A percentile compares a stretch with the other conserved stretches of the same genome.
Conservation (phyloP, 2,329 filamentous ascomycete species). For the Talaromyces sp. region DNA sequence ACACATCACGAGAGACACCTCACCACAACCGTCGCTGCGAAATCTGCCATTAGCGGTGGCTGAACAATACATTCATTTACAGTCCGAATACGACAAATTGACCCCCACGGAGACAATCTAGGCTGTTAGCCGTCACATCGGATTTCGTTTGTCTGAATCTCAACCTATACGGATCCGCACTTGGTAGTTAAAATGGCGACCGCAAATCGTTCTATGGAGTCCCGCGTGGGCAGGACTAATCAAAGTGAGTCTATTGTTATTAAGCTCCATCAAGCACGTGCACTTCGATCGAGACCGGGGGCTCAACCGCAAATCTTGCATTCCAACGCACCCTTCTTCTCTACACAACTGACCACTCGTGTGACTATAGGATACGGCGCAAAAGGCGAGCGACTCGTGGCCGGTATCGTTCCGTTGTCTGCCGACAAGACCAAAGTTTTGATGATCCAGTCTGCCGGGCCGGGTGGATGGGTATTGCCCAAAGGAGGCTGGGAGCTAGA, state of each 20-base stretch:
- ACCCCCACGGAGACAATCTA: background rate
- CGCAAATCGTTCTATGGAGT: slow-evolving; percentile 42
- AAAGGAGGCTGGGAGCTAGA: slow-evolving; percentile 98
- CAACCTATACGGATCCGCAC: background rate
- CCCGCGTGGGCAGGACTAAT: slow-evolving; percentile 47
- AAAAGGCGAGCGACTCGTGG: slow-evolving; percentile 89
- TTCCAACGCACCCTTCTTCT: slow-evolving; percentile 14
- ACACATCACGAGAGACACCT: background rate
- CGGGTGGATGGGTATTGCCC: slow-evolving; percentile 91
- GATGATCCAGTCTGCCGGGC: slow-evolving; percentile 85
- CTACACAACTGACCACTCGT: background rate
- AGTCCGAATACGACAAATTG: background rate
- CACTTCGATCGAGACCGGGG: slow-evolving; percentile 6
- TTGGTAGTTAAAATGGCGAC: slow-evolving; percentile 10
- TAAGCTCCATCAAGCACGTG: slow-evolving; percentile 24
- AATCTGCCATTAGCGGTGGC: background rate
- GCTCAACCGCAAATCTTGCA: slow-evolving; percentile 10
- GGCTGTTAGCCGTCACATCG: background rate
- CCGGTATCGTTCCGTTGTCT: slow-evolving; percentile 87
- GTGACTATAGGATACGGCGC: slow-evolving; percentile 73
- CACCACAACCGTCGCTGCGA: background rate
- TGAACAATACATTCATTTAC: slow-evolving; percentile 1
- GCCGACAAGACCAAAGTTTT: slow-evolving; percentile 82
- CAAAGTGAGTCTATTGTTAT: slow-evolving; percentile 42
- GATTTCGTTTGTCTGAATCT: background rate